Base-by-base conservation (phyloP, 2,329 filamentous ascomycete species). In the Tolypocladium guangdongense region DNA sequence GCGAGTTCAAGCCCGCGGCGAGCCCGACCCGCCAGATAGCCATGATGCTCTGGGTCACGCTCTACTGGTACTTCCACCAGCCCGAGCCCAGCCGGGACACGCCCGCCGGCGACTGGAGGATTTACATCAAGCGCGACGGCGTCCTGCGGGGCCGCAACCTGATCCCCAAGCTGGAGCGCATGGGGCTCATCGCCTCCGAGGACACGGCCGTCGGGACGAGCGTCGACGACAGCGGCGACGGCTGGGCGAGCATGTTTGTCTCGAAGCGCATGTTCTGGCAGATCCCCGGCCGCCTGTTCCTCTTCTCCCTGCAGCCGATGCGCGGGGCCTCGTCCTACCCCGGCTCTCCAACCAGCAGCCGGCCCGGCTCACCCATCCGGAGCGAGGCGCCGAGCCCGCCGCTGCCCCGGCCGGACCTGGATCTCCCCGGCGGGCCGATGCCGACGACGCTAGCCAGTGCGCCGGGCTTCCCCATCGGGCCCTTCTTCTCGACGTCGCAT, bases 11-110 rank as follows among this genome's bases (percentile, higher is more conserved):
- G 65, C 83, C 89, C 1, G 81, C 86, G 1, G 83, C 78, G 16
- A 95, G 90, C 57, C 89, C 89, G 0, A 93, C 90, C 1, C 78
- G 91, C 46, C 88, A 95, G 71, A 88, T 96, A 56, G 92, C 92
- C 59, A 90, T 96, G 88, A 95, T 96, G 87, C 78, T 97, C 7
- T 97, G 90, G 88, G 83, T 90, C 36, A 91, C 90, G 1, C 75
- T 97, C 43, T 96, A 90, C 74, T 97, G 92, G 92, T 97, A 97
- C 74, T 97, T 96, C 62, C 91, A 96, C 71, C 89, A 95, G 68
- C 79, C 83, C 1, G 79, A 86, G 61, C 92, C 92, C 0, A 75
- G 78, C 24, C 76, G 80, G 0, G 78, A 81, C 50, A 84, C 82
- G 58, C 92, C 92, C 2, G 84, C 81, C 58, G 90, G 87, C 35